These are phyloP conservation scores for Gleditsia sinensis DNA, from an alignment of 306 rosid species.

Conservation along the genomic window DNA sequence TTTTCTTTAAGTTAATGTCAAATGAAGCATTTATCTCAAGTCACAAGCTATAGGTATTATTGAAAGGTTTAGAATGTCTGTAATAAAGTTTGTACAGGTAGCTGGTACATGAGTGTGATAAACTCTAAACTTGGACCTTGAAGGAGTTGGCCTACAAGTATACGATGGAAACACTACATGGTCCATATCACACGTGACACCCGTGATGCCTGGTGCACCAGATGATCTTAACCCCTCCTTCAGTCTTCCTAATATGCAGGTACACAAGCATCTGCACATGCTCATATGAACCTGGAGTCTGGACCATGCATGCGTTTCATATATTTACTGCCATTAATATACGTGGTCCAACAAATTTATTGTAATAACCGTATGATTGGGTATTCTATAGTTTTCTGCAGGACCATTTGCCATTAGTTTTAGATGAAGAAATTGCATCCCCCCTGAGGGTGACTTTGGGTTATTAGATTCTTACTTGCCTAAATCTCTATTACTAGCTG, in stretches of 20 bases:
- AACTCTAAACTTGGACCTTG: slow-evolving; percentile 26
- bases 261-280: slow-evolving; percentile 36
- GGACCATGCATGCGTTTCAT: slow-evolving; percentile 37
- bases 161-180: slow-evolving; percentile 23
- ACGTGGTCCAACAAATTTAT: slow-evolving; percentile 55
- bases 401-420: slow-evolving; percentile 67
- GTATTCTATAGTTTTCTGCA: slow-evolving; percentile 38
- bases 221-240: background rate
- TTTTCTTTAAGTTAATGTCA: too few relatives aligned
- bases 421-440: slow-evolving; percentile 38
- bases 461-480: background rate
- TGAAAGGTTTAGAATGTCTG: too few relatives aligned
- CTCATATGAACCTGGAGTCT: slow-evolving; percentile 29
- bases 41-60: too few relatives aligned
- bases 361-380: slow-evolving; percentile 49
- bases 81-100: background rate
- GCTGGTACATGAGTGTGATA: slow-evolving; percentile 9
- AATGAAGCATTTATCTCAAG: too few relatives aligned
- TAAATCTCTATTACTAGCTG: background rate
- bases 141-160: slow-evolving; percentile 13
- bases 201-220: slow-evolving; percentile 5
- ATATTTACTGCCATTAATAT: slow-evolving; percentile 25
- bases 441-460: slow-evolving; percentile 34
- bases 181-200: slow-evolving; percentile 68
- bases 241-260: slow-evolving; percentile 30